Evolutionary conservation across 1,284 basidiomycete species (phyloP).

Genomic region (Hortiboletus rubellus): DNA sequence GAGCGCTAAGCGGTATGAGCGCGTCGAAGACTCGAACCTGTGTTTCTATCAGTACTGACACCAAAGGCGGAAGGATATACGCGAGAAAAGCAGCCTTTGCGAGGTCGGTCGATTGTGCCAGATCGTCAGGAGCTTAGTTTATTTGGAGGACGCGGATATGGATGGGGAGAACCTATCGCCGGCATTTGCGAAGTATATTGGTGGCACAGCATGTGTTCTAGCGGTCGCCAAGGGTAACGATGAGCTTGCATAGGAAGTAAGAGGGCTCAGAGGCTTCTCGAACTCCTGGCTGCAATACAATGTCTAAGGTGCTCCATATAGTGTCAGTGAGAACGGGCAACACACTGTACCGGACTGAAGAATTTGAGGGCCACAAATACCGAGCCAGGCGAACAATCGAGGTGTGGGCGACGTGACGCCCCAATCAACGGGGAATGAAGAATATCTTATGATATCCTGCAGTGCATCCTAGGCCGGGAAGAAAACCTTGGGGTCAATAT

Average conservation of each 20-base stretch:
- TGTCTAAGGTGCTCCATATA: not conserved
- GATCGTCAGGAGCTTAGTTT: not conserved
- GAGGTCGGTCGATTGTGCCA: too few relatives aligned
- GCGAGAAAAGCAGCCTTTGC: too few relatives aligned
- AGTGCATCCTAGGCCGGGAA: slow-evolving; percentile 67
- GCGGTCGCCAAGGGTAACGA: slow-evolving; percentile 81
- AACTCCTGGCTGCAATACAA: slow-evolving; percentile 25
- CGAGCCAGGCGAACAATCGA: slow-evolving; percentile 76
- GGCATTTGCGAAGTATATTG: slow-evolving; percentile 53
- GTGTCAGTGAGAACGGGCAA: slow-evolving; percentile 3
- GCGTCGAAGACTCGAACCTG: too few relatives aligned
- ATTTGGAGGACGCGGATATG: not conserved
- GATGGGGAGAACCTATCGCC: slow-evolving; percentile 28
- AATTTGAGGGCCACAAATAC: slow-evolving; percentile 53
- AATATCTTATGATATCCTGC: slow-evolving; percentile 75
- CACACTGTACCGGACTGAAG: slow-evolving; percentile 50
- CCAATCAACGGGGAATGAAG: slow-evolving; percentile 69
- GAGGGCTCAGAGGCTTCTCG: slow-evolving; percentile 54
- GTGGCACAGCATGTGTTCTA: slow-evolving; percentile 78
- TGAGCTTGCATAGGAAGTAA: slow-evolving; percentile 74
- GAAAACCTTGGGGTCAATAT: slow-evolving; percentile 54
- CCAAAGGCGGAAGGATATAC: not conserved
- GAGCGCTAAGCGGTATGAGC: too few relatives aligned
- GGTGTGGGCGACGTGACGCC: slow-evolving; percentile 76
- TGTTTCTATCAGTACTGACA: slow-evolving; percentile 10